These are phyloP conservation scores for Colletotrichum sp. DNA, from an alignment of 2,329 filamentous ascomycete species.

Conservation along the genomic window DNA sequence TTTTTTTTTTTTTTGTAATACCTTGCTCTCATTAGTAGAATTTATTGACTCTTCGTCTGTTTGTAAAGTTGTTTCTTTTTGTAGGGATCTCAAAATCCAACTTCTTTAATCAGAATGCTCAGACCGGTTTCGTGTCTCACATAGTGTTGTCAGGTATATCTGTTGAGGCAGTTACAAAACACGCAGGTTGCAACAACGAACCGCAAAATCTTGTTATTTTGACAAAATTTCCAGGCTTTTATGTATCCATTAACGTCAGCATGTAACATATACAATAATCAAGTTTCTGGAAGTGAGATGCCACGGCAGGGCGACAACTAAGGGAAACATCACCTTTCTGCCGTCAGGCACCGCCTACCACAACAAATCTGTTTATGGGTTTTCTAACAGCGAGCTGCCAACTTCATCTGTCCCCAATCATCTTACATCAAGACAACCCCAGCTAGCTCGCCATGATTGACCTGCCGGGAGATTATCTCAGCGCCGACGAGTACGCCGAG, in stretches of 20 bases:
- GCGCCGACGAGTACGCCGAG: conserved; percentile 20
- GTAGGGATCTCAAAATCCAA: neutral
- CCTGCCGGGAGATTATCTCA: neutral
- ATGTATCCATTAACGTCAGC: neutral
- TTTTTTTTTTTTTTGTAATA: neutral
- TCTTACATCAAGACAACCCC: neutral
- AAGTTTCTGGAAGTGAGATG: neutral
- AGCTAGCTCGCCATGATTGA: neutral
- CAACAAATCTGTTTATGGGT: neutral
- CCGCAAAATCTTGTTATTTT: neutral
- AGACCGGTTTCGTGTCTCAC: neutral
- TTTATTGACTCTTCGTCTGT: neutral
- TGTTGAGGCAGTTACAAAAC: neutral
- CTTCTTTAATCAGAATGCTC: neutral
- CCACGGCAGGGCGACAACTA: neutral
- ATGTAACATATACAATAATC: neutral
- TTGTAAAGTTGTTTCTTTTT: neutral
- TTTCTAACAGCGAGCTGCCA: neutral
- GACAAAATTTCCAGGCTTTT: neutral
- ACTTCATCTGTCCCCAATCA: neutral
- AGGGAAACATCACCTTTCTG: neutral
- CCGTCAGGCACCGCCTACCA: neutral
- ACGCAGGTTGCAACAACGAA: neutral
- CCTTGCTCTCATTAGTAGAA: neutral
- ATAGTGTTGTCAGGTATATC: no score